phyloP scores from a whole-genome alignment of 805 yeast species.

The Ascoidea tarda region DNA sequence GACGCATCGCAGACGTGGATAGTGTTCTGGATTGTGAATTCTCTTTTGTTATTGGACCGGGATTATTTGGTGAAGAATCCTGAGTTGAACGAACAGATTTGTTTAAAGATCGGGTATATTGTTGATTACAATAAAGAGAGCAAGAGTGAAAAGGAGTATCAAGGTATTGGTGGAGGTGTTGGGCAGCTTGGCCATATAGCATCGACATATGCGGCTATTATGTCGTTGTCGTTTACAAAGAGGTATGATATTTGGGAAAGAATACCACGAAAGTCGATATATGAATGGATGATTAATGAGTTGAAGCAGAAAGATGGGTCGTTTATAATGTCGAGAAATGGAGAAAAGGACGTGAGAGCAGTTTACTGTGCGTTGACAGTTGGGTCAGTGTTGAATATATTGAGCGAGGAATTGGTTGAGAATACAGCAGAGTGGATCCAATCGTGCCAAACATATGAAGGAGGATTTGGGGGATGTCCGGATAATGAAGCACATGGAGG shows the following conservation, averaged over 20 bases:
- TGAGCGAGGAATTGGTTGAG: slow-evolving; percentile 42
- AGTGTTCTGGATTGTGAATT: slow-evolving; percentile 68
- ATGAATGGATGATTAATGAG: slow-evolving; percentile 43
- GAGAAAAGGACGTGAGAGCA: slow-evolving; percentile 80
- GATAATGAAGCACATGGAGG: slow-evolving; percentile 95
- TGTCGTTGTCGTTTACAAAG: slow-evolving; percentile 42
- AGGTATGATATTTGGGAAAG: slow-evolving; percentile 25
- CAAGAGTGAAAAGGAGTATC: too few species aligned
- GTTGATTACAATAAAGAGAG: slow-evolving; percentile 24
- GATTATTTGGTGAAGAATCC: slow-evolving; percentile 11
- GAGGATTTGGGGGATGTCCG: slow-evolving; percentile 85
- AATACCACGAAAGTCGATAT: slow-evolving; percentile 33
- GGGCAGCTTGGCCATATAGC: slow-evolving; percentile 80
- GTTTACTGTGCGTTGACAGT: slow-evolving; percentile 74
- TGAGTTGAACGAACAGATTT: slow-evolving; percentile 17
- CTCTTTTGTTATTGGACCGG: slow-evolving; percentile 26
- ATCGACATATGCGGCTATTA: slow-evolving; percentile 64
- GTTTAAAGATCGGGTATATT: slow-evolving; percentile 17
- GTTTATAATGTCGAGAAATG: slow-evolving; percentile 58
- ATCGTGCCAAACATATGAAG: slow-evolving; percentile 81
- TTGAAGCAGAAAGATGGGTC: slow-evolving; percentile 64
- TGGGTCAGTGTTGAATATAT: slow-evolving; percentile 49
- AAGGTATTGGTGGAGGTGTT: slow-evolving; percentile 76
- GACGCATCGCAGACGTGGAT: slow-evolving; percentile 95
- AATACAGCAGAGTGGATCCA: slow-evolving; percentile 47